phyloP scores from a whole-genome alignment of 352 stramenopile species.

The Phytophthora pluvialis region DNA sequence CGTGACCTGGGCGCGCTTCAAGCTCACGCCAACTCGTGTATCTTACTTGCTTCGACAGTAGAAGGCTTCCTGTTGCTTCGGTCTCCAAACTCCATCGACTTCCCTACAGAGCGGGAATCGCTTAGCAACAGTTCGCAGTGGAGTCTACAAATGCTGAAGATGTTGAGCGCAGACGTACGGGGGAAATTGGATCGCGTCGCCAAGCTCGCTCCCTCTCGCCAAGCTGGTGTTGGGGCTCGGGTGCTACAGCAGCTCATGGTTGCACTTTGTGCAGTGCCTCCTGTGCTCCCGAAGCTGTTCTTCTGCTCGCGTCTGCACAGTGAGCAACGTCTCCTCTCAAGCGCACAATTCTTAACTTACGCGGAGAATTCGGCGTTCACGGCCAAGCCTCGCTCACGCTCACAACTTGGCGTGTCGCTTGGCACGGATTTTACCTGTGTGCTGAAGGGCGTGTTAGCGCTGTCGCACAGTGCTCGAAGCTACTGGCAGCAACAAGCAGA shows the following conservation, averaged over 20 bases:
- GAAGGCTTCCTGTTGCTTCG: constrained; percentile 43
- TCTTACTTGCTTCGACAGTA: constrained; percentile 41
- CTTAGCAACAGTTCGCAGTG: constrained; percentile 15
- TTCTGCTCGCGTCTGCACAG: constrained; percentile 44
- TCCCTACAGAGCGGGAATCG: constrained; percentile 2
- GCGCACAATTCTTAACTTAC: constrained; percentile 56
- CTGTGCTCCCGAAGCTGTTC: constrained; percentile 42
- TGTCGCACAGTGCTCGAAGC: constrained; percentile 15
- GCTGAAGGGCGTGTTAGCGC: constrained; percentile 44
- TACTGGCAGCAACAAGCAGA: constrained; percentile 30
- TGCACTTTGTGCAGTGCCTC: constrained; percentile 39
- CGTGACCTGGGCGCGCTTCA: constrained; percentile 39
- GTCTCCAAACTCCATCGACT: constrained; percentile 31
- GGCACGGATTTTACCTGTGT: constrained; percentile 60
- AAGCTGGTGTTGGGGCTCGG: constrained; percentile 32
- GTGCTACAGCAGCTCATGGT: constrained; percentile 49
- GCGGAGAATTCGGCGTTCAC: constrained; percentile 50
- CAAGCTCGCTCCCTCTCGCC: constrained; percentile 27
- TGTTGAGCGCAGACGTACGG: constrained; percentile 22
- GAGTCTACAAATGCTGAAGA: constrained; percentile 17
- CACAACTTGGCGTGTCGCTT: constrained; percentile 55
- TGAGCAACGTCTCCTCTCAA: constrained; percentile 37
- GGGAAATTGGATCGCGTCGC: constrained; percentile 34
- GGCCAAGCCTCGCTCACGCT: constrained; percentile 52
- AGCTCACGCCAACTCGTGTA: constrained; percentile 29